Conservation (phyloP, 1,284 basidiomycete species). For the Moesziomyces globuligerus region DNA sequence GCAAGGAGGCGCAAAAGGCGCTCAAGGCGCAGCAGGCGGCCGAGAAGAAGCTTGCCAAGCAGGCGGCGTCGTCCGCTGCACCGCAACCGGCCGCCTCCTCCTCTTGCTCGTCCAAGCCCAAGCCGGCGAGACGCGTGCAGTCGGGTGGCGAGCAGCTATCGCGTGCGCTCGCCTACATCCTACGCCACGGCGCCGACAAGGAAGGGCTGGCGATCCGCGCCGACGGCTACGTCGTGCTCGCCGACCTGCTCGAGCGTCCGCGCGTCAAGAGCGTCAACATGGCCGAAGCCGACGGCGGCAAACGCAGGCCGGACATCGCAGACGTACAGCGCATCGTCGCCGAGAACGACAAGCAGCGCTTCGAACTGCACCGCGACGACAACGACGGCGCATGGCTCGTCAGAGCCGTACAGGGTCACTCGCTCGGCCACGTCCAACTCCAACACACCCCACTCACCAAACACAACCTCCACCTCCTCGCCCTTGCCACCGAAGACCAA, state of each 20-base stretch:
- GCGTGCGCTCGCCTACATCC: constrained; percentile 83
- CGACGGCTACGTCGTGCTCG: constrained; percentile 82
- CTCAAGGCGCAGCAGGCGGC: constrained; percentile 26
- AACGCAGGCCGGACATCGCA: constrained; percentile 25
- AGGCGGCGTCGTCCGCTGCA: constrained; percentile 2
- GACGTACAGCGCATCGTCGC: constrained; percentile 52
- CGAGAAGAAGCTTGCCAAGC: constrained; percentile 23
- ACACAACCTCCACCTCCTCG: constrained; percentile 42
- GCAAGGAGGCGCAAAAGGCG: constrained; percentile 50
- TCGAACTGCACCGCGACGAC: constrained; percentile 58
- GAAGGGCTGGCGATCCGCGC: constrained; percentile 78
- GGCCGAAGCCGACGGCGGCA: constrained; percentile 19
- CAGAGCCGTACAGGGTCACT: constrained; percentile 94
- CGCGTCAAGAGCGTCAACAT: constrained; percentile 56
- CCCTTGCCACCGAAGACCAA: background rate
- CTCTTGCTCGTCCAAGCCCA: background rate
- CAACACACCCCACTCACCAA: constrained; percentile 35
- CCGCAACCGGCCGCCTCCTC: constrained; percentile 5
- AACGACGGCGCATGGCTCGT: constrained; percentile 70
- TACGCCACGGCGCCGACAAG: constrained; percentile 82
- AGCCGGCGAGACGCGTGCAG: background rate
- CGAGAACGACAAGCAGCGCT: constrained; percentile 62
- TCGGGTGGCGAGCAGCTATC: constrained; percentile 70
- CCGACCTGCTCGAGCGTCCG: constrained; percentile 69
- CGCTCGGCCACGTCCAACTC: constrained; percentile 73